Percentiles rank a stretch among this genome's conserved stretches.
Evolutionary conservation across 1,284 basidiomycete genomes (phyloP).

Genomic region (Acaromyces ingoldii): DNA sequence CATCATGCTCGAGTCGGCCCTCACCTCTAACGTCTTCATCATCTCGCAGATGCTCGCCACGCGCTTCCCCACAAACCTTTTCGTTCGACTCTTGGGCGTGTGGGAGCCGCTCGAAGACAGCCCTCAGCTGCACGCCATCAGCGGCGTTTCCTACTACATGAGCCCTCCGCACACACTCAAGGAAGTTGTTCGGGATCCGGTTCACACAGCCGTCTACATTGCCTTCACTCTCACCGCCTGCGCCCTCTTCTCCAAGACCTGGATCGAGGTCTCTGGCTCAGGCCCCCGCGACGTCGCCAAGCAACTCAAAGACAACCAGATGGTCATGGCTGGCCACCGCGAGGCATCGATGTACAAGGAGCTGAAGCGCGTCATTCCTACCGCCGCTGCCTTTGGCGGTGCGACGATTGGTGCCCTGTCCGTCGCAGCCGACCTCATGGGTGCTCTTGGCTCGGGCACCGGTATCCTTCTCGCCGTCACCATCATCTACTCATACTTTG

Average conservation of each 20-base stretch:
- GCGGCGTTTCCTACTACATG: constrained; percentile 97
- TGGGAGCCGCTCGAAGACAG: constrained; percentile 97
- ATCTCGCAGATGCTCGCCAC: constrained; percentile 83
- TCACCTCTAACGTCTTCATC: constrained; percentile 93
- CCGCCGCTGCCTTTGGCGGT: constrained; percentile 92
- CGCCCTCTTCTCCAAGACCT: constrained; percentile 96
- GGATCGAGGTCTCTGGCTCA: constrained; percentile 96
- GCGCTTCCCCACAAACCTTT: constrained; percentile 86
- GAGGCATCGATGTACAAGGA: constrained; percentile 99
- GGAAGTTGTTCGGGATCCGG: constrained; percentile 80
- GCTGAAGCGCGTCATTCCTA: constrained; percentile 93
- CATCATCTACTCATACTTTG: constrained; percentile 73
- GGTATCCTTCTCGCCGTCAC: constrained; percentile 97
- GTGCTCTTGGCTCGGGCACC: constrained; percentile 91
- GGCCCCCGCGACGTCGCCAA: constrained; percentile 94
- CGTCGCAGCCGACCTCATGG: constrained; percentile 90
- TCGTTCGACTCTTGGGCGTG: constrained; percentile 83
- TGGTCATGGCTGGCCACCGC: constrained; percentile 97
- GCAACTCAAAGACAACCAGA: constrained; percentile 96
- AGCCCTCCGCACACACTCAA: constrained; percentile 88
- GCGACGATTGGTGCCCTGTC: constrained; percentile 88
- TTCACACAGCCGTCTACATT: constrained; percentile 89
- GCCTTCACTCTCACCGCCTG: constrained; percentile 88
- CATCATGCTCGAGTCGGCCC: constrained; percentile 94
- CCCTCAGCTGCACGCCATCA: constrained; percentile 80